These are phyloP conservation scores for Suillus bovinus DNA, from an alignment of 768 basidiomycete genomes.

Conservation along the genomic window DNA sequence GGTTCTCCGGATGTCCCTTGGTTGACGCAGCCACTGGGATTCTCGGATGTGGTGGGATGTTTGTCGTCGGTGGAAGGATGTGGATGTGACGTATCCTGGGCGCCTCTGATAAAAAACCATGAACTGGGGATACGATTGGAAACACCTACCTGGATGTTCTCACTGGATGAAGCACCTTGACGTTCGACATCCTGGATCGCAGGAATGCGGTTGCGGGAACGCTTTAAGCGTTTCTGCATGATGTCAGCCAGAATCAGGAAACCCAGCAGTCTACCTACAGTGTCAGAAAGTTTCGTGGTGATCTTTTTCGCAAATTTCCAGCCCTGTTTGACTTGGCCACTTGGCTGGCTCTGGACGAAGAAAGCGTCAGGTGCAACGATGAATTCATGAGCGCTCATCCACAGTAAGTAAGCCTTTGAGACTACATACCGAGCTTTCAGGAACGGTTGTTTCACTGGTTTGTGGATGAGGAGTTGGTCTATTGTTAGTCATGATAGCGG, in stretches of 20 bases:
- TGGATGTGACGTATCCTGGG: background rate
- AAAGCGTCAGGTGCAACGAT: background rate
- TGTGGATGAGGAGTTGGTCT: too few relatives aligned
- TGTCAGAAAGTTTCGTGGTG: background rate
- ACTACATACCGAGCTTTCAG: too few relatives aligned
- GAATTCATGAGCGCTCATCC: background rate
- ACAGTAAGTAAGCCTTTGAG: background rate
- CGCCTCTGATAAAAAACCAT: background rate
- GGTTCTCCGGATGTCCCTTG: too few relatives aligned
- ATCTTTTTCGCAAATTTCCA: background rate
- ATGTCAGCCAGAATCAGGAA: background rate
- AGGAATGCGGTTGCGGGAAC: background rate
- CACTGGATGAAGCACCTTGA: background rate
- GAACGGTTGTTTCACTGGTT: too few relatives aligned
- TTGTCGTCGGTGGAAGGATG: too few relatives aligned
- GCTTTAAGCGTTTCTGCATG: background rate
- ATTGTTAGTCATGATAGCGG: too few relatives aligned
- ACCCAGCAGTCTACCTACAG: background rate
- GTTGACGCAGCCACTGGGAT: too few relatives aligned
- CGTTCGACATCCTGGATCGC: background rate
- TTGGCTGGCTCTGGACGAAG: too few relatives aligned
- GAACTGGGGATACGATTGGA: background rate
- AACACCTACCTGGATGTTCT: background rate
- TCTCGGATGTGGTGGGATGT: too few relatives aligned
- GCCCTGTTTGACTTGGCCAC: background rate